Base-by-base conservation (phyloP, 768 basidiomycete species). In the Phlebiopsis gigantea region DNA sequence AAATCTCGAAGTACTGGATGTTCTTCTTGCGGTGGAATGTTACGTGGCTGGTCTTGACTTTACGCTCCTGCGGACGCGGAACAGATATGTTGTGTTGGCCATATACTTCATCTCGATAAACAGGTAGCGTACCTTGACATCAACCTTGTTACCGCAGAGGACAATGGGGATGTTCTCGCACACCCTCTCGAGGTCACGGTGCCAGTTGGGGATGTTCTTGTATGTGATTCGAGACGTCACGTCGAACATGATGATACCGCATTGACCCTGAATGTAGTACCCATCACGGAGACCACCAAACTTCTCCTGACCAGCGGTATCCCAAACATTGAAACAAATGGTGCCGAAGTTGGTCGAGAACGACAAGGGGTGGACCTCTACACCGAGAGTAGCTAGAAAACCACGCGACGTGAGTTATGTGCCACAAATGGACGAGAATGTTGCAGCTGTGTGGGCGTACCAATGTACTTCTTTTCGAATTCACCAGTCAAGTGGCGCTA, bases 1-100 rank as follows among this genome's bases (percentile, higher is more conserved):
- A 98, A 65, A 99, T 98, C 69, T 99, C 97, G 71, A 95, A 99
- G 79, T 99, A 99, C 71, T 98, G 97, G 52, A 99, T 82, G 76
- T 96, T 98, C 83, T 99, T 99, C 91, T 99, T 99, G 71, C 97
- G 83, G 82, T 98, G 97, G 88, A 99, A 99, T 45, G 97, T 99
- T 59, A 99, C 97, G 43, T 88, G 85, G 50, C 92, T 92, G 22
- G 96, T 98, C 82, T 98, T 99, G 65, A 99, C 97, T 83, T 99
- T 99, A 61, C 97, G 93, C 76, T 99, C 97, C 96, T 98, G 68
- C 57, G 62, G 47, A 42, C 22, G 29, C n/a, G 28, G 44, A 28
- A 21, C 15, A 47, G 15, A 8, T 43, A 57, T 30, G 12, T 29
- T 54, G 34, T 14, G 21, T 49, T n/a, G 10, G 55, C 17, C n/a